Conservation (phyloP, 2,329 filamentous ascomycete species). For the Colletotrichum kahawae region DNA sequence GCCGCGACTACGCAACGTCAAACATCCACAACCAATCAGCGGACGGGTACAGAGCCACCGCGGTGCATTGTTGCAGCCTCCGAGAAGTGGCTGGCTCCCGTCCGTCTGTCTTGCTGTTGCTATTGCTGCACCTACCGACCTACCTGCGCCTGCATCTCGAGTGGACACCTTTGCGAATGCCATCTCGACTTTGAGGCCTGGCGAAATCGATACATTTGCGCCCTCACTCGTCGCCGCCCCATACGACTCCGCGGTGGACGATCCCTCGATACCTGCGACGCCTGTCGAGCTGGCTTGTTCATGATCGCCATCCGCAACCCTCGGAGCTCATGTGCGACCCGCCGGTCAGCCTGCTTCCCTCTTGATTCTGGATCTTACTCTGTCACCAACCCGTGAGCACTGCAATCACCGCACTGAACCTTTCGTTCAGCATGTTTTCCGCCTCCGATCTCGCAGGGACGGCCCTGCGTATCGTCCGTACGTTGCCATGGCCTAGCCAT, state of each 20-base stretch:
- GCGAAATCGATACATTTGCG: background rate
- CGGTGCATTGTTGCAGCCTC: conserved; percentile 9
- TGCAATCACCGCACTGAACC: background rate
- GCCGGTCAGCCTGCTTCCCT: conserved; percentile 15
- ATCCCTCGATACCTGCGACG: background rate
- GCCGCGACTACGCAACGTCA: conserved; percentile 16
- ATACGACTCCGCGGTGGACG: background rate
- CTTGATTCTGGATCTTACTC: conserved; percentile 15
- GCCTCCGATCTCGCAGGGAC: conserved; percentile 4
- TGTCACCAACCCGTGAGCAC: conserved; percentile 15
- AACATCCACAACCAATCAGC: conserved; percentile 12
- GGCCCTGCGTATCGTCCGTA: conserved; percentile 12
- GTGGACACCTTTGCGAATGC: conserved; percentile 15
- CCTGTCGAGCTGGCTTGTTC: conserved; percentile 12
- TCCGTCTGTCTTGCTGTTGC: background rate
- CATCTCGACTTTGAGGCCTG: background rate
- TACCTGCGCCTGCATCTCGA: background rate
- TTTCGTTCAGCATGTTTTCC: conserved; percentile 3
- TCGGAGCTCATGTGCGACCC: conserved; percentile 23
- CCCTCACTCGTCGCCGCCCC: background rate
- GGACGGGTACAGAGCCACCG: background rate
- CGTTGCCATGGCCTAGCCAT: background rate
- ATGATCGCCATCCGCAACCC: conserved; percentile 16
- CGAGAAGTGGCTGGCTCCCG: conserved; percentile 10
- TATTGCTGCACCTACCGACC: background rate